Percentiles rank a stretch among this genome's conserved stretches.
Conservation (phyloP, 345 rosid species). For the Eucalyptus cloeziana region DNA sequence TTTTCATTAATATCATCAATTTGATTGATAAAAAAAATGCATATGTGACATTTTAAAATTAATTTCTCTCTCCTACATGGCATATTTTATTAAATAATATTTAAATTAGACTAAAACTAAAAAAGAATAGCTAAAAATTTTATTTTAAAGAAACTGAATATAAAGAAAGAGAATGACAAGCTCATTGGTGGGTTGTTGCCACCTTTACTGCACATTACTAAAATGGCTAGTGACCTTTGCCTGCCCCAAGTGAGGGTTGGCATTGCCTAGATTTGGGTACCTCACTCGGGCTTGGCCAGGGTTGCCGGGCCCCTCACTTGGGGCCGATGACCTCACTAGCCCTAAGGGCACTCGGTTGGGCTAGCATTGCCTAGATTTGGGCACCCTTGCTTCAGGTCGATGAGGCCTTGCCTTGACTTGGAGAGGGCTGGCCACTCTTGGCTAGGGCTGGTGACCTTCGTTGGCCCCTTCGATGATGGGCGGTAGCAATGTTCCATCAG, state of each 20-base stretch:
- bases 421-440: neutral
- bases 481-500: neutral
- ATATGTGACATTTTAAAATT: neutral
- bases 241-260: fast-evolving
- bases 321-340: neutral
- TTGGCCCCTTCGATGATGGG: neutral
- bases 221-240: no score
- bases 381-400: neutral
- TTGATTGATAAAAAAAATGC: no score
- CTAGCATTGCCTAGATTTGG: neutral
- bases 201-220: neutral
- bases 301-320: neutral
- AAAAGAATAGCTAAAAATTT: no score
- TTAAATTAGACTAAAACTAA: no score
- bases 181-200: neutral
- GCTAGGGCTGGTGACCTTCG: fast-evolving
- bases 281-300: fast-evolving
- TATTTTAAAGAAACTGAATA: no score
- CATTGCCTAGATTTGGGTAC: neutral
- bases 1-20: neutral
- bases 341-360: no score
- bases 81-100: no score
- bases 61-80: neutral
- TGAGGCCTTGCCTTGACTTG: neutral
- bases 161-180: neutral